These are phyloP conservation scores for Globisporangium uncinulatum DNA, from an alignment of 352 stramenopile species.

Conservation along the genomic window DNA sequence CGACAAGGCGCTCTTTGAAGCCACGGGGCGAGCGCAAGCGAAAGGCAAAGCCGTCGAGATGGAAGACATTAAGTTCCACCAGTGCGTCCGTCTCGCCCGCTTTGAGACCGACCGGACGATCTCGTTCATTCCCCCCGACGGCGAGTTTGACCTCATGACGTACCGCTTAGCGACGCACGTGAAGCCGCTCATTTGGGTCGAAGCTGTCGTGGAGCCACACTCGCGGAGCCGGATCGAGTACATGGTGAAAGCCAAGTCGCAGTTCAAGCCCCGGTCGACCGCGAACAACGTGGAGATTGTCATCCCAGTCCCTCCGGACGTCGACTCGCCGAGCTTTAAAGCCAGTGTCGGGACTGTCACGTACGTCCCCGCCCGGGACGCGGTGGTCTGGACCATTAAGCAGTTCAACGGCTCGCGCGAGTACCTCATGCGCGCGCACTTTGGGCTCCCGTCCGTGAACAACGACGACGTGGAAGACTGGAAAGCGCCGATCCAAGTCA, in stretches of 20 bases:
- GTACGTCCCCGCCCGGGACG: conserved; percentile 98
- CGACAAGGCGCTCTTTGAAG: conserved; percentile 99
- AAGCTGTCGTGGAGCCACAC: conserved; percentile 98
- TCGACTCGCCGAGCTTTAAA: conserved; percentile 99
- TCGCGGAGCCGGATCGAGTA: conserved; percentile 97
- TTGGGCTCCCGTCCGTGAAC: conserved; percentile 97
- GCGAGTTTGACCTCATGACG: conserved; percentile 99
- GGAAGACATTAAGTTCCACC: conserved; percentile 99
- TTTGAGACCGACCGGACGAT: conserved; percentile 99
- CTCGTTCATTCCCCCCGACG: conserved; percentile 99
- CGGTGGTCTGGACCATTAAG: conserved; percentile 99
- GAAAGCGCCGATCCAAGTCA: conserved; percentile 92
- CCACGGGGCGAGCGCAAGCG: conserved; percentile 80
- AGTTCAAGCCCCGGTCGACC: conserved; percentile 98
- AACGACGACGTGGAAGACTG: conserved; percentile 81
- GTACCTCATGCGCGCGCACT: conserved; percentile 99
- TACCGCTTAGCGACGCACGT: conserved; percentile 98
- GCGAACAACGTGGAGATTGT: conserved; percentile 99
- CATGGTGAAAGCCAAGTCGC: conserved; percentile 97
- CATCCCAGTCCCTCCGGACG: conserved; percentile 98
- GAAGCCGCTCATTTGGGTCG: conserved; percentile 98
- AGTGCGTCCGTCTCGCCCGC: conserved; percentile 97
- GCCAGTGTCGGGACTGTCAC: conserved; percentile 96
- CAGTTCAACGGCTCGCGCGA: conserved; percentile 98
- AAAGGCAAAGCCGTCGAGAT: conserved; percentile 98